Conservation (phyloP, 2,329 filamentous ascomycete genomes). For the Tolypocladium tundrense region DNA sequence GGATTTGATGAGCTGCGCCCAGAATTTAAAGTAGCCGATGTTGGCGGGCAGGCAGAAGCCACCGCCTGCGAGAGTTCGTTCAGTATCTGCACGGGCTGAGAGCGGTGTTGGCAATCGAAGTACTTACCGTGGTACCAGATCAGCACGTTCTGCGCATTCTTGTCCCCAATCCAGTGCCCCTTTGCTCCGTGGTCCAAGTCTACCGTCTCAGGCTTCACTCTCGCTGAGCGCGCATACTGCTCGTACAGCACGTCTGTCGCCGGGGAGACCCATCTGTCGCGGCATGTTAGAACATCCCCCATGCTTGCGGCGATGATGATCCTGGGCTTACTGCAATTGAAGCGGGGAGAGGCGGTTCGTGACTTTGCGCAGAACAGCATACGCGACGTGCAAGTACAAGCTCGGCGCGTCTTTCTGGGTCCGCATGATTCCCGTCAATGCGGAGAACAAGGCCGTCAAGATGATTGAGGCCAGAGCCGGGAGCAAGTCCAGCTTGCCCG, state of each 20-base stretch:
- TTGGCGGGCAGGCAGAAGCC: constrained; percentile 12
- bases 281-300: neutral
- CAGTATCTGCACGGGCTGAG: neutral
- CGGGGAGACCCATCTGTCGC: constrained; percentile 7
- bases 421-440: neutral
- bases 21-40: constrained; percentile 9
- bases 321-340: constrained; percentile 8
- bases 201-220: constrained; percentile 7
- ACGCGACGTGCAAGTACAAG: constrained; percentile 10
- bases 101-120: neutral
- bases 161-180: constrained; percentile 12
- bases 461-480: constrained; percentile 7
- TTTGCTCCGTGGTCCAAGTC: constrained; percentile 7
- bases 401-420: constrained; percentile 7
- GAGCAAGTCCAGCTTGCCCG: constrained; percentile 8
- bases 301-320: neutral
- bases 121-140: constrained; percentile 13
- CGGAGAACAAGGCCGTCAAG: neutral
- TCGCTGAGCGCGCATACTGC: constrained; percentile 7
- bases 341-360: constrained; percentile 7
- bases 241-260: constrained; percentile 9
- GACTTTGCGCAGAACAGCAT: constrained; percentile 9
- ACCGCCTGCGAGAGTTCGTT: constrained; percentile 4
- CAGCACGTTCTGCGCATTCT: constrained; percentile 9
- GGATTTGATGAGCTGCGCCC: constrained; percentile 6